Evolutionary conservation across 2,329 filamentous ascomycete species (phyloP).

Genomic region (Hypoxylon sp.): DNA sequence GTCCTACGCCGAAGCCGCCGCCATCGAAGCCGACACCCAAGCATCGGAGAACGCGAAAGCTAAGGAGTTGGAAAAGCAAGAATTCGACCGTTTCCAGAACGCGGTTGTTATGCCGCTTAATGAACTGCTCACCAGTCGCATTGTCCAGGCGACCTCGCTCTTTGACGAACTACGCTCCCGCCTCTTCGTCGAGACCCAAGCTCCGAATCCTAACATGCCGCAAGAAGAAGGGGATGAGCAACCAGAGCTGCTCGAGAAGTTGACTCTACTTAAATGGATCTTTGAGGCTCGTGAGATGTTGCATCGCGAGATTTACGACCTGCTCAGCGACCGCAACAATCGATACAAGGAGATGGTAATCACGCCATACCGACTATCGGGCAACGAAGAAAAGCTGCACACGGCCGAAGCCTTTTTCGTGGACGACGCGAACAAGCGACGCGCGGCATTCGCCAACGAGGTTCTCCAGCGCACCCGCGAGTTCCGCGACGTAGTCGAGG

Average conservation of each 20-base stretch:
- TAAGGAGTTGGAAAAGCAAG: constrained; percentile 81
- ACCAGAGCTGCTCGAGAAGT: constrained; percentile 92
- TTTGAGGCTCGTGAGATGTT: constrained; percentile 94
- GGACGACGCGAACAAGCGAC: constrained; percentile 81
- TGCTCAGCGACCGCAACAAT: constrained; percentile 87
- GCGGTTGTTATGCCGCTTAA: constrained; percentile 88
- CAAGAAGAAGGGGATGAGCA: constrained; percentile 97
- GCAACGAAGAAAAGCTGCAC: constrained; percentile 83
- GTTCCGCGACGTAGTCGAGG: constrained; percentile 84
- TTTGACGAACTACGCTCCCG: constrained; percentile 82
- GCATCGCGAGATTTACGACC: constrained; percentile 86
- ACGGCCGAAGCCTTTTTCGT: constrained; percentile 87
- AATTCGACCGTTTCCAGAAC: constrained; percentile 88
- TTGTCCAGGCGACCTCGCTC: constrained; percentile 80
- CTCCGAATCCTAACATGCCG: constrained; percentile 81
- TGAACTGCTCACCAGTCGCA: constrained; percentile 81
- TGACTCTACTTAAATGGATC: constrained; percentile 96
- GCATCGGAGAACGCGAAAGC: constrained; percentile 77
- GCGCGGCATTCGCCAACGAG: constrained; percentile 78
- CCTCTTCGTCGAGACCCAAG: constrained; percentile 79
- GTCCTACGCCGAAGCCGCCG: constrained; percentile 85
- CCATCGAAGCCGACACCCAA: constrained; percentile 82
- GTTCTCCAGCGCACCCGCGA: constrained; percentile 80
- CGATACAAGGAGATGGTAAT: constrained; percentile 89
- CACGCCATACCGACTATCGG: constrained; percentile 81